phyloP scores from a whole-genome alignment of 768 basidiomycete genomes.

The Mycena amicta region DNA sequence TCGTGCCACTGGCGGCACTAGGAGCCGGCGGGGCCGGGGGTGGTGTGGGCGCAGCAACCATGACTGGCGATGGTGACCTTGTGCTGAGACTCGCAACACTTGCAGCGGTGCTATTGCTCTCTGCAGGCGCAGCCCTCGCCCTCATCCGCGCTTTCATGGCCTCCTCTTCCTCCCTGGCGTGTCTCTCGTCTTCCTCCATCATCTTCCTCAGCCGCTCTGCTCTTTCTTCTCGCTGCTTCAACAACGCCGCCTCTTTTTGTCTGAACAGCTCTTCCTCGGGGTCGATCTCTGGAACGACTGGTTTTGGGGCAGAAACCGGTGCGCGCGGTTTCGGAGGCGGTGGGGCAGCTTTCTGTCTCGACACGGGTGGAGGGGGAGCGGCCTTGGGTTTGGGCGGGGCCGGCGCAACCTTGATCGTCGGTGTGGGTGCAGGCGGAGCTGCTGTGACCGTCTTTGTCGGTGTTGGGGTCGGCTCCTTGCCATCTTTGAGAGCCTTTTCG shows the following conservation, averaged over 20 bases:
- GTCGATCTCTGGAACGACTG: constrained; percentile 57
- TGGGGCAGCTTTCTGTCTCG: constrained; percentile 24
- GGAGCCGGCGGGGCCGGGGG: constrained; percentile 34
- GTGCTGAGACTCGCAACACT: constrained; percentile 22
- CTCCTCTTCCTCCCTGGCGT: constrained; percentile 37
- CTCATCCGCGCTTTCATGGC: constrained; percentile 41
- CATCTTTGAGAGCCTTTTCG: constrained; percentile 67
- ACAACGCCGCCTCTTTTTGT: constrained; percentile 69
- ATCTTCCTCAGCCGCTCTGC: constrained; percentile 68
- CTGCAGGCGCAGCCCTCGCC: constrained; percentile 31
- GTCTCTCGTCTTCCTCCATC: constrained; percentile 59
- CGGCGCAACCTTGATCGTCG: constrained; percentile 40
- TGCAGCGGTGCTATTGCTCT: neutral
- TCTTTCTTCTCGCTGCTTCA: constrained; percentile 74
- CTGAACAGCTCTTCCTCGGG: constrained; percentile 75
- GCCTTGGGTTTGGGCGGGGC: constrained; percentile 36
- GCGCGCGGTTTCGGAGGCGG: constrained; percentile 40
- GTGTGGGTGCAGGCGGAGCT: constrained; percentile 43
- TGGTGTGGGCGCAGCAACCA: constrained; percentile 43
- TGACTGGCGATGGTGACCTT: constrained; percentile 30
- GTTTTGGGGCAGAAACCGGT: constrained; percentile 36
- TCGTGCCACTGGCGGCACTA: constrained; percentile 59
- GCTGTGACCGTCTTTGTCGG: constrained; percentile 42
- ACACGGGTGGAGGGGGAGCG: constrained; percentile 43
- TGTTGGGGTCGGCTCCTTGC: constrained; percentile 37